Base-by-base conservation (phyloP, 208 protist genomes). In the Endotrypanum monterogeii region DNA sequence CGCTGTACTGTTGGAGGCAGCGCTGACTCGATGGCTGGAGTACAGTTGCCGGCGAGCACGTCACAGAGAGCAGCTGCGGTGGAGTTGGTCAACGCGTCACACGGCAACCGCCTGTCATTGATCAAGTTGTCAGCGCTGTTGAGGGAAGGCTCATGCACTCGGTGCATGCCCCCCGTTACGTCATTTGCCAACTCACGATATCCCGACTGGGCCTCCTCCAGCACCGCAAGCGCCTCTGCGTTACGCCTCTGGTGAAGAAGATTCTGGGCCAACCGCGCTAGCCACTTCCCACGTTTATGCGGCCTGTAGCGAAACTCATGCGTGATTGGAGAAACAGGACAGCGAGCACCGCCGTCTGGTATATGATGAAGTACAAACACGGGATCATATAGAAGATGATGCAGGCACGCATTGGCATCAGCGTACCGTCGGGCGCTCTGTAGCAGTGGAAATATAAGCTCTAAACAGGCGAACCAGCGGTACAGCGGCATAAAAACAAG, bases 401-500 rank as follows among this genome's bases (percentile, higher is more conserved):
- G 62, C 73, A 94, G 62, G 74, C 88, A 94, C 35, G 65, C 74
- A 65, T 90, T 92, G n/a, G 88, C 86, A 62, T 91, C 80, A 20
- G 57, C 79, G 79, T 90, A 94, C 57, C 78, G 74, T 28, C 80
- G 84, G 14, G 74, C 56, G 39, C 78, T 87, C 70, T 94, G 82
- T 30, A 95, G 71, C 16, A 94, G 39, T 23, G 71, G 74, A 14
- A 89, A 79, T 18, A 95, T 71, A 25, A 89, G 57, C 74, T 97
- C 93, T 57, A 87, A 66, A 68, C 89, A 94, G 2, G 68, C 71
- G 60, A 85, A 94, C 85, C 86, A 95, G 25, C 80, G 83, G 56
- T 92, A 91, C n/a, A 89, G 76, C 1, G 92, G 89, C 28, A 85
- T 81, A 65, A 92, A 95, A 20, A 73, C 73, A 5, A 94, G 79